A percentile compares a stretch with the other conserved stretches of the same genome.
Evolutionary conservation across 768 basidiomycete species (phyloP).

Genomic region (Lactarius trivialis): DNA sequence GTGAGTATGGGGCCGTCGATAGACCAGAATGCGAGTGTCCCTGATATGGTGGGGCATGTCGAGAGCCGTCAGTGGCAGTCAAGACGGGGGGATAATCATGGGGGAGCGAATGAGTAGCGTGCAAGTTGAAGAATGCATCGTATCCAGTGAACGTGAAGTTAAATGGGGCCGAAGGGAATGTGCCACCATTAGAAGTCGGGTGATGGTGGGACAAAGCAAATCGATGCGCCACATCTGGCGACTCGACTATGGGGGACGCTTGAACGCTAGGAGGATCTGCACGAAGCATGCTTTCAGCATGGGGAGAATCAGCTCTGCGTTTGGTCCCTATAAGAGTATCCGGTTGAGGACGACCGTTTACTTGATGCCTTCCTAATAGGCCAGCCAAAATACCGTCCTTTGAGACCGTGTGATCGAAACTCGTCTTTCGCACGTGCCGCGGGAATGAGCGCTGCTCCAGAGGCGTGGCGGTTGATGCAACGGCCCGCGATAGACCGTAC

Average conservation of each 20-base stretch:
- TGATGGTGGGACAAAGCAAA: slow-evolving; percentile 27
- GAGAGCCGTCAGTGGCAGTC: slow-evolving; percentile 23
- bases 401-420: slow-evolving; percentile 88
- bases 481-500: slow-evolving; percentile 46
- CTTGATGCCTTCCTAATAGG: slow-evolving; percentile 66
- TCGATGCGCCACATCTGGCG: slow-evolving; percentile 16
- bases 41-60: slow-evolving; percentile 24
- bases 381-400: slow-evolving; percentile 55
- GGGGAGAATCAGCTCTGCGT: slow-evolving; percentile 76
- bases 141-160: slow-evolving; percentile 63
- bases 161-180: slow-evolving; percentile 65
- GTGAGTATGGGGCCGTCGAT: slow-evolving; percentile 34
- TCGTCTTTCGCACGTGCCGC: slow-evolving; percentile 85
- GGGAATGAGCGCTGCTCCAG: slow-evolving; percentile 56
- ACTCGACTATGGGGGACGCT: slow-evolving; percentile 19
- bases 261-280: slow-evolving; percentile 55
- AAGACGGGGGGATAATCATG: slow-evolving; percentile 27
- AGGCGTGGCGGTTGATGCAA: slow-evolving; percentile 27
- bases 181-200: slow-evolving; percentile 30
- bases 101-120: slow-evolving; percentile 28
- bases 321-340: slow-evolving; percentile 65
- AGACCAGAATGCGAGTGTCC: slow-evolving; percentile 24
- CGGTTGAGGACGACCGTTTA: slow-evolving; percentile 67
- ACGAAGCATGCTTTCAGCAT: slow-evolving; percentile 71
- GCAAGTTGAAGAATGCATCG: slow-evolving; percentile 55